phyloP scores from a whole-genome alignment of 164 flowering plant genomes.

The Kingdonia uniflora region DNA sequence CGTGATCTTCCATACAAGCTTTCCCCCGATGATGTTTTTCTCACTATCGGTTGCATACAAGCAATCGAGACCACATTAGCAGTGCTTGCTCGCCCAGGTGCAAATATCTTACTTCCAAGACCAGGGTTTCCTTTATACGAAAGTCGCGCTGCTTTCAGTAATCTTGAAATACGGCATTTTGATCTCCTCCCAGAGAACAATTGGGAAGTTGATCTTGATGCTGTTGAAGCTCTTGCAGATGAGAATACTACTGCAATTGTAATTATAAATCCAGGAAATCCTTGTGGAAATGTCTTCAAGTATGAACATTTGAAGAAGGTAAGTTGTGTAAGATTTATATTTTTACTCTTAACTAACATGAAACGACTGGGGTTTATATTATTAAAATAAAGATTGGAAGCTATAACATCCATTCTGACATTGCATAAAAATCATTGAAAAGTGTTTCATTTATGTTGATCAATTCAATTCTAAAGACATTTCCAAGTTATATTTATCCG shows the following conservation, averaged over 20 bases:
- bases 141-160: constrained; percentile 48
- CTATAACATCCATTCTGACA: too few species aligned
- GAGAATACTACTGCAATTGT: constrained; percentile 78
- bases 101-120: constrained; percentile 77
- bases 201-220: constrained; percentile 82
- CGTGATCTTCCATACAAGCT: constrained; percentile 68
- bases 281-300: constrained; percentile 83
- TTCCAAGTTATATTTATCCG: too few species aligned
- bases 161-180: constrained; percentile 54
- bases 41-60: constrained; percentile 83
- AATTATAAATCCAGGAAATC: constrained; percentile 87
- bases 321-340: background rate
- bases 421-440: too few species aligned
- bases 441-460: too few species aligned
- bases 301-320: constrained; percentile 72
- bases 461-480: too few species aligned
- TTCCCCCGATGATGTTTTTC: constrained; percentile 61
- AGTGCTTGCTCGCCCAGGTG: constrained; percentile 61
- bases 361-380: too few species aligned
- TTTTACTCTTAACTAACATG: background rate
- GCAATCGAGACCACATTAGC: constrained; percentile 67
- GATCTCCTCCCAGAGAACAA: constrained; percentile 68
- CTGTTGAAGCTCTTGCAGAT: constrained; percentile 64
- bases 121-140: constrained; percentile 86
- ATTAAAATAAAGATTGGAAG: too few species aligned